A percentile compares a stretch with the other conserved stretches of the same genome.
These are phyloP conservation scores for Maudiozyma humilis DNA, from an alignment of 1,139 yeast genomes.

Conservation along the genomic window DNA sequence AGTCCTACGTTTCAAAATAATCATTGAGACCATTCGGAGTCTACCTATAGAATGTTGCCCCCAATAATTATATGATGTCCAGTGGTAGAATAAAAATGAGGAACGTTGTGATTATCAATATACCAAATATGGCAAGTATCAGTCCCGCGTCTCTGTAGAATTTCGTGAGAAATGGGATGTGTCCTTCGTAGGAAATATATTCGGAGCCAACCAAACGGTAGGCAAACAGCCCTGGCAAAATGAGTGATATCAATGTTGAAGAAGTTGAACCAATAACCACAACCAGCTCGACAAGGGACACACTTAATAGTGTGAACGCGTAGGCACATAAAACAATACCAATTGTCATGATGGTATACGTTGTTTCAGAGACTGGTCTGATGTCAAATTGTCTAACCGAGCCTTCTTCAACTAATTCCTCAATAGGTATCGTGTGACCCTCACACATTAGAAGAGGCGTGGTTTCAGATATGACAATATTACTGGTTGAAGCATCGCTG, in stretches of 20 bases:
- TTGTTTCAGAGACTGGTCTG: slow-evolving; percentile 24
- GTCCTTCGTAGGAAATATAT: slow-evolving; percentile 16
- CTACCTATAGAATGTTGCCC: no score
- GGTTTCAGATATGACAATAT: not conserved
- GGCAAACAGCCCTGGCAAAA: slow-evolving; percentile 86
- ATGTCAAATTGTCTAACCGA: slow-evolving; percentile 16
- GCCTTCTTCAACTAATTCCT: slow-evolving; percentile 31
- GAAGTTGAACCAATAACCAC: slow-evolving; percentile 95
- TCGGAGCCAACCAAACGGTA: slow-evolving; percentile 53
- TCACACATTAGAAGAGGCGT: slow-evolving; percentile 10
- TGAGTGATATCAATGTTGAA: slow-evolving; percentile 85
- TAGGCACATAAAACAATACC: slow-evolving; percentile 55
- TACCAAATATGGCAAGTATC: slow-evolving; percentile 63
- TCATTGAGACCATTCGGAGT: no score
- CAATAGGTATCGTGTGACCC: slow-evolving; percentile 12
- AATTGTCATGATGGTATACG: slow-evolving; percentile 56
- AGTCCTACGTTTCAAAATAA: no score
- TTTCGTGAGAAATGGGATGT: slow-evolving; percentile 36
- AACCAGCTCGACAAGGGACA: slow-evolving; percentile 72
- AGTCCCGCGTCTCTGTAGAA: slow-evolving; percentile 52
- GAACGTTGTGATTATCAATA: not conserved
- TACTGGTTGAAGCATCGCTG: slow-evolving; percentile 5
- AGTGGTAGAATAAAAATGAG: not conserved
- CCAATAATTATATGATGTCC: no score
- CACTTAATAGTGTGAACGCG: slow-evolving; percentile 64